These are phyloP conservation scores for Physaria fendleri DNA, from an alignment of 345 rosid genomes.

Conservation along the genomic window DNA sequence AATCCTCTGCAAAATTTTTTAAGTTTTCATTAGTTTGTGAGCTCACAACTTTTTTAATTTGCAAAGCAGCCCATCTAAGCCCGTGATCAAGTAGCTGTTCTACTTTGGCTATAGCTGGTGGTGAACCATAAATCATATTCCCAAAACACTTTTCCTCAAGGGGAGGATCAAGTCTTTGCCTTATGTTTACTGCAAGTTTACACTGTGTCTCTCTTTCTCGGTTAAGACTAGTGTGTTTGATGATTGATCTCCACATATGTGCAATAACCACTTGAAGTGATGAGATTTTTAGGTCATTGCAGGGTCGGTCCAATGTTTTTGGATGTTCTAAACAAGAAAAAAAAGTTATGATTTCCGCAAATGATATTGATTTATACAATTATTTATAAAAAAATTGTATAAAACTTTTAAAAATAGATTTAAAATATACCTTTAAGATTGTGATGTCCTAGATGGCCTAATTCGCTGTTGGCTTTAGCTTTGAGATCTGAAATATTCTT, in stretches of 20 bases:
- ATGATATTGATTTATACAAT: no score
- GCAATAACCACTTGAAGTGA: constrained; percentile 30
- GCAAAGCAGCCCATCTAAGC: constrained; percentile 6
- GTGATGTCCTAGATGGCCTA: not conserved
- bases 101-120: not conserved
- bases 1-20: not conserved
- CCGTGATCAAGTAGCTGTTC: constrained; percentile 4
- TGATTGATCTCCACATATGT: constrained; percentile 21
- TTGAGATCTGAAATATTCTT: constrained; percentile 22
- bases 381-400: no score
- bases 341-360: no score
- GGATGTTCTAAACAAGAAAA: no score
- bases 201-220: not conserved
- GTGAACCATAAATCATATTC: no score
- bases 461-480: constrained; percentile 29
- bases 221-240: not conserved
- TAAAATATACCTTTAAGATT: no score
- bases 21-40: constrained; percentile 7
- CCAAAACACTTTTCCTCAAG: constrained; percentile 19
- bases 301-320: no score
- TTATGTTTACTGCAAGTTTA: not conserved
- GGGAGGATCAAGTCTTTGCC: constrained; percentile 20
- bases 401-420: no score
- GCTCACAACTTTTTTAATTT: not conserved
- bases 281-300: constrained; percentile 11